phyloP scores from a whole-genome alignment of 2,329 filamentous ascomycete species.

The Uncinocarpus reesii region DNA sequence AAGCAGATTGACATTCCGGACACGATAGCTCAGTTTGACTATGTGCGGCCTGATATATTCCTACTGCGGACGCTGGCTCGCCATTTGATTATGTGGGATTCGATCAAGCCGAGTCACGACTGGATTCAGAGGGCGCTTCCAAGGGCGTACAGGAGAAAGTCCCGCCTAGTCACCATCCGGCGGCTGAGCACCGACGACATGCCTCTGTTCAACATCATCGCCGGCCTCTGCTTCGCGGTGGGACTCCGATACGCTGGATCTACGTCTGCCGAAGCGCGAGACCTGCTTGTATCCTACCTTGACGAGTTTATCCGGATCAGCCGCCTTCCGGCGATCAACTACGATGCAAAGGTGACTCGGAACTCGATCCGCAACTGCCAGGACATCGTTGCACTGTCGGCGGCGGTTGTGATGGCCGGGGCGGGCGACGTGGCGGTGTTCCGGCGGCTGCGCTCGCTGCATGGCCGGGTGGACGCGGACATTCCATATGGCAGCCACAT shows the following conservation, averaged over 20 bases:
- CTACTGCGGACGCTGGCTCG: slow-evolving; percentile 79
- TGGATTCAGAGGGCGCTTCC: slow-evolving; percentile 75
- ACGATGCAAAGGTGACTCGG: slow-evolving; percentile 74
- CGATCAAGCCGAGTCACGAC: slow-evolving; percentile 58
- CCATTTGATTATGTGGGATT: slow-evolving; percentile 86
- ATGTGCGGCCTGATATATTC: slow-evolving; percentile 85
- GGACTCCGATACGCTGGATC: slow-evolving; percentile 66
- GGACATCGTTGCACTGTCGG: slow-evolving; percentile 71
- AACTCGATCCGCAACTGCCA: slow-evolving; percentile 84
- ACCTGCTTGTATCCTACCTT: slow-evolving; percentile 72
- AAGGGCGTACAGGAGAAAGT: slow-evolving; percentile 52
- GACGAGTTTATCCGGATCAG: slow-evolving; percentile 76
- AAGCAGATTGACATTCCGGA: slow-evolving; percentile 89
- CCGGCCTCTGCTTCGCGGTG: slow-evolving; percentile 70
- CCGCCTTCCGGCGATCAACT: slow-evolving; percentile 52
- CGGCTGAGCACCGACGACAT: slow-evolving; percentile 70
- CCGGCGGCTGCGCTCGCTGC: slow-evolving; percentile 72
- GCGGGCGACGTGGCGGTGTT: slow-evolving; percentile 82
- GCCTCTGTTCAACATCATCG: slow-evolving; percentile 83
- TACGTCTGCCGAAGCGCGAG: slow-evolving; percentile 58
- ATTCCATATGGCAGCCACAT: slow-evolving; percentile 90
- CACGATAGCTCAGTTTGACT: slow-evolving; percentile 84
- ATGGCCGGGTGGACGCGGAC: slow-evolving; percentile 73
- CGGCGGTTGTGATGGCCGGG: slow-evolving; percentile 86
- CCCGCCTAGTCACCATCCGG: slow-evolving; percentile 49